Conservation (phyloP, 164 flowering plant species). For the Umbilicus rupestris region DNA sequence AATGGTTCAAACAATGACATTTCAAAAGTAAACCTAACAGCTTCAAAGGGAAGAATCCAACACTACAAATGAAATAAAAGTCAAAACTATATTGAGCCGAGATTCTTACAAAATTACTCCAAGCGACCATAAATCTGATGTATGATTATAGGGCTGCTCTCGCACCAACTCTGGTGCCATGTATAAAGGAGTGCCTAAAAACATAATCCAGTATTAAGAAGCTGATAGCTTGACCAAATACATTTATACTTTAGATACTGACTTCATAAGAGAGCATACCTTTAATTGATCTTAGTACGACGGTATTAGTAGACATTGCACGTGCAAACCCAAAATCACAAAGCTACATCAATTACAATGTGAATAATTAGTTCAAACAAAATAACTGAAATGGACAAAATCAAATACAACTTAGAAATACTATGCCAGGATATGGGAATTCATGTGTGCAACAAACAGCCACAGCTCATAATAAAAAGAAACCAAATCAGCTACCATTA, state of each 20-base stretch:
- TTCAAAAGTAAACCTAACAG: not conserved
- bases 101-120: constrained; percentile 89
- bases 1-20: not conserved
- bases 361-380: constrained; percentile 1
- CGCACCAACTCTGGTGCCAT: constrained; percentile 98
- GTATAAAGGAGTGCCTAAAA: constrained; percentile 85
- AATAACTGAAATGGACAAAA: not conserved
- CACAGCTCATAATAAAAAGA: too few species aligned
- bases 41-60: not conserved
- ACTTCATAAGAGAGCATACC: constrained; percentile 26
- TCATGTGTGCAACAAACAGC: too few species aligned
- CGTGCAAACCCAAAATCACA: constrained; percentile 99
- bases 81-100: not conserved
- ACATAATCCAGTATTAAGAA: constrained; percentile 9
- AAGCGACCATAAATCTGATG: constrained; percentile 98
- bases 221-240: not conserved
- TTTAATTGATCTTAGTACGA: constrained; percentile 92
- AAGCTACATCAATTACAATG: constrained; percentile 41
- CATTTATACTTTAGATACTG: not conserved
- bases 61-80: too few species aligned
- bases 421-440: not conserved
- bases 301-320: constrained; percentile 94
- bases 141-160: constrained; percentile 97
- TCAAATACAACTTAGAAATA: not conserved
- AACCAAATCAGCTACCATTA: too few species aligned